A percentile compares a stretch with the other conserved stretches of the same genome.
Conservation (phyloP, 1,139 yeast species). For the Hyphopichia fennica region DNA sequence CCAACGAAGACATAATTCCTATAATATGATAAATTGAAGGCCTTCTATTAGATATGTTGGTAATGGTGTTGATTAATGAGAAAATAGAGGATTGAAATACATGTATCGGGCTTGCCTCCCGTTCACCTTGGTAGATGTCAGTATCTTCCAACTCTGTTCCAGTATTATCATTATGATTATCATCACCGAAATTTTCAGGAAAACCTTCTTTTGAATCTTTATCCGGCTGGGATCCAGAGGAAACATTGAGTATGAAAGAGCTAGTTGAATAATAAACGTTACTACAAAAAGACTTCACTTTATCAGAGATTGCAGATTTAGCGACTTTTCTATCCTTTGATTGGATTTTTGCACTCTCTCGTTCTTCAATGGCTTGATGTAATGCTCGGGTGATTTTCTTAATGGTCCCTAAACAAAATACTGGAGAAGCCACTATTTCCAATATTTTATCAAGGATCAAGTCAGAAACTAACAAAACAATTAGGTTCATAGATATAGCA, state of each 20-base stretch:
- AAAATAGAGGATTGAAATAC: slow-evolving; percentile 21
- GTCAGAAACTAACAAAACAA: slow-evolving; percentile 32
- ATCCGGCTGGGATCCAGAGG: no score
- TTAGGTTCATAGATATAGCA: slow-evolving; percentile 28
- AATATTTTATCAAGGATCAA: slow-evolving; percentile 32
- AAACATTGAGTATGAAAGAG: not conserved
- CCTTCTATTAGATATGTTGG: slow-evolving; percentile 26
- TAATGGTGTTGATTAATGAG: slow-evolving; percentile 26
- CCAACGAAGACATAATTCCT: slow-evolving; percentile 9
- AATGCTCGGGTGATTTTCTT: not conserved
- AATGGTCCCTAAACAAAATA: slow-evolving; percentile 24
- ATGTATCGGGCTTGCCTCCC: not conserved
- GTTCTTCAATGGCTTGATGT: not conserved
- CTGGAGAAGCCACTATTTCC: slow-evolving; percentile 28
- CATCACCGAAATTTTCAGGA: not conserved
- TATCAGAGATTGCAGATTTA: not conserved
- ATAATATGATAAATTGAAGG: slow-evolving; percentile 26
- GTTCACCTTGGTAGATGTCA: no score
- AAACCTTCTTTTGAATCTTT: not conserved
- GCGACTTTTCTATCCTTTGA: no score
- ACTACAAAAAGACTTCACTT: not conserved
- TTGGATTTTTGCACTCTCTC: not conserved
- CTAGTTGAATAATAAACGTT: not conserved
- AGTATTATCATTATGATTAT: not conserved
- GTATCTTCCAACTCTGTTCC: no score